Evolutionary conservation across 2,329 filamentous ascomycete species (phyloP), one percentile per base, ranked within the genome.

Genomic region (Bertia moriformis): DNA sequence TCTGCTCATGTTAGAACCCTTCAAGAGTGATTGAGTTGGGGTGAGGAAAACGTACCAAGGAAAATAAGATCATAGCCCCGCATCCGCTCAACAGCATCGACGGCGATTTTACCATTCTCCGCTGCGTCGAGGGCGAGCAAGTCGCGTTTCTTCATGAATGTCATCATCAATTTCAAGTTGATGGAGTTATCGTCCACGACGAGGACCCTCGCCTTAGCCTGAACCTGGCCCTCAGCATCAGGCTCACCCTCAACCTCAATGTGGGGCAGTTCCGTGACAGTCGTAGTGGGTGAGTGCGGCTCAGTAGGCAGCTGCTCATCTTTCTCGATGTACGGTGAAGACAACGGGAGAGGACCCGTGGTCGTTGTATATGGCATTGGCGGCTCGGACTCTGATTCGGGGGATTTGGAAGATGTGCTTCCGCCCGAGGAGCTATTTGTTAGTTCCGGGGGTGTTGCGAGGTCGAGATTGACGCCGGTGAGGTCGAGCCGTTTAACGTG

Each of bases 71-170:
- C 59, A 38, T 60, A 62, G 0, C 52, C 46, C 4, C 53, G 50
- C 3, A 49, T 43, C 4, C 46, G 45, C 36, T 61, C 55, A 41
- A 63, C 66, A 19, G 51, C 51, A 4, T 65, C 51, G 1, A 71
- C 59, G 2, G 68, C 68, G 47, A 69, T 59, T 1, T 62, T 53
- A 4, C 68, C 68, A 44, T 71, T 60, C 17, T 50, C 50, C 1
- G 66, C 67, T 13, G 58, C 59, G n/a, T 57, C 52, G 14, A 59
- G 53, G 3, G 54, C 51, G n/a, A 51, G 47, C 19, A 62, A 60
- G 2, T 60, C 55, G 3, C 59, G 48, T 39, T 56, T 61, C 2
- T 50, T 47, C 30, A 61, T 54, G 18, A 57, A 60, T 0, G 57
- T 57, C 1, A 48, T 45, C 0, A 65, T 49, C 2, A 66, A 49